Conservation (phyloP, 1,284 basidiomycete species). For the Heterobasidion occidentale region DNA sequence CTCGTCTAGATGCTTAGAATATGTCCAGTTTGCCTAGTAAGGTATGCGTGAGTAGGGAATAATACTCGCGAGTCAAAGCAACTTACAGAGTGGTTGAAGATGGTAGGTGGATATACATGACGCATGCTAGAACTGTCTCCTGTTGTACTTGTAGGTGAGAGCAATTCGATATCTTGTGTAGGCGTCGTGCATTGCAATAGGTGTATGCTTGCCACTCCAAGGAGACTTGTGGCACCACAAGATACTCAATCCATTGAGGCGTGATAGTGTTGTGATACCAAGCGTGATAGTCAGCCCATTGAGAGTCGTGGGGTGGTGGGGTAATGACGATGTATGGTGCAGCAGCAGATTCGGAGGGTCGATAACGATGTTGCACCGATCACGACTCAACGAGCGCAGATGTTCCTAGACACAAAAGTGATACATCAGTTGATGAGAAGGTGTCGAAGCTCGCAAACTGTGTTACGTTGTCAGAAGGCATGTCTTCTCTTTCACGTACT, state of each 20-base stretch:
- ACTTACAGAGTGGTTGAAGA: no score
- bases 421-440: background rate
- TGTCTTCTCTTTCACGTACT: no score
- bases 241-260: background rate
- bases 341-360: conserved; percentile 16
- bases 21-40: background rate
- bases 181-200: background rate
- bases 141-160: no score
- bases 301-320: conserved; percentile 24
- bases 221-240: background rate
- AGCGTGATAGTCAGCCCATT: conserved; percentile 19
- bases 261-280: conserved; percentile 21
- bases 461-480: background rate
- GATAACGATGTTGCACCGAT: conserved; percentile 22
- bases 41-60: background rate
- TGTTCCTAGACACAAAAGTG: background rate
- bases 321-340: conserved; percentile 44
- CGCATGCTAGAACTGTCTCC: no score
- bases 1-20: background rate
- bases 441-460: background rate
- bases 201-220: background rate
- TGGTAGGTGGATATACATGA: no score
- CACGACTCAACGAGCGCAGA: conserved; percentile 2
- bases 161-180: no score
- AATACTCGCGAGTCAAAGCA: no score